Evolutionary conservation across 805 yeast genomes (phyloP), one percentile per base, ranked within the genome.

Genomic region (Myxozyma nipponensis): DNA sequence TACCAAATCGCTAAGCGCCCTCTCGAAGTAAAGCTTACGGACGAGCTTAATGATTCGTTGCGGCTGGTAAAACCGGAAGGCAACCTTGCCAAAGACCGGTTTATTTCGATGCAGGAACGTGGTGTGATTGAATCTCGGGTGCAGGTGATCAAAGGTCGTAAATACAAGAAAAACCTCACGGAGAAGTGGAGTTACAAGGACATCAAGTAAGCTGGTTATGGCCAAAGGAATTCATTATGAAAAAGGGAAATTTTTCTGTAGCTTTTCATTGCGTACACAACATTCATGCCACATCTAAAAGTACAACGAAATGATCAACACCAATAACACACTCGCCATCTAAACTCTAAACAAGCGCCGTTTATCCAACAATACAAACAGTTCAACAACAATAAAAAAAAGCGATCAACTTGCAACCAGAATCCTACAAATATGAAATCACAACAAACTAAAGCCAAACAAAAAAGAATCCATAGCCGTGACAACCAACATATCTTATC

Each of bases 151-250:
- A 80, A 79, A 66, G 79, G 73, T 66, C 78, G 84, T 65, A 83
- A 79, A 66, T 84, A 83, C 63, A 75, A 81, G 60, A 83, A 77
- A 52, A 87, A 84, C 74, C 70, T 84, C 55, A 85, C 95, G 26
- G 96, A 91, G 68, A 91, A 90, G 71, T 88, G 95, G 95, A 78
- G 90, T 30, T 86, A 85, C 71, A 91, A 91, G 72, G 95, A 91
- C 70, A 48, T 54, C 42, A 54, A 54, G 34, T 54, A 50, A 19
- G 15, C 6, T 13, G 38, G 32, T n/a, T n/a, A n/a, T n/a, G n/a
- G n/a, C n/a, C n/a, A n/a, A n/a, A n/a, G n/a, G n/a, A n/a, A n/a
- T n/a, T n/a, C n/a, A n/a, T n/a, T n/a, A n/a, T n/a, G n/a, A n/a
- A n/a, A n/a, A n/a, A n/a, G n/a, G n/a, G n/a, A n/a, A n/a, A n/a